Percentiles rank a stretch among this genome's conserved stretches.
phyloP scores from a whole-genome alignment of 176 grass and related monocot species.

The Stipa capillata region DNA sequence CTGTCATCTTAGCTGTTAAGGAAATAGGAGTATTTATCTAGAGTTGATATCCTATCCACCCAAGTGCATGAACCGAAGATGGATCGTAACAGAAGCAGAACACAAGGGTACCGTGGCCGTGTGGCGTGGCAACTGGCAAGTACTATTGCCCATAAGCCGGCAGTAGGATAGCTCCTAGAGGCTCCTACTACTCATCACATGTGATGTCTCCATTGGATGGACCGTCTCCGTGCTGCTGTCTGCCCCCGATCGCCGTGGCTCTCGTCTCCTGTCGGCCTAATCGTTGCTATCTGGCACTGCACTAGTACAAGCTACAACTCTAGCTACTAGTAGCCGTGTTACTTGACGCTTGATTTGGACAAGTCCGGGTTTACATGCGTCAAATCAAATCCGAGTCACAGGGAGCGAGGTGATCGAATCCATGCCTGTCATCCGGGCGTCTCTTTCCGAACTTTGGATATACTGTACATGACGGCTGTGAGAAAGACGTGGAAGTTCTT shows the following conservation, averaged over 20 bases:
- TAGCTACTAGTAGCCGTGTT: neutral
- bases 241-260: neutral
- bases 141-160: too few relatives aligned
- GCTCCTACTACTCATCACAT: too few relatives aligned
- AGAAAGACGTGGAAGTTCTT: too few relatives aligned
- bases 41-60: too few relatives aligned
- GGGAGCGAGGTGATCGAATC: too few relatives aligned
- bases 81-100: too few relatives aligned
- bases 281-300: neutral
- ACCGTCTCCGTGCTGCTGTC: neutral
- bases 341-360: neutral
- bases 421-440: too few relatives aligned
- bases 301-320: neutral
- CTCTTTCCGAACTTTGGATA: too few relatives aligned
- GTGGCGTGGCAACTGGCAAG: neutral
- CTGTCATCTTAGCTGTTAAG: too few relatives aligned
- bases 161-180: neutral
- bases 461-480: too few relatives aligned
- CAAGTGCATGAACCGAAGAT: too few relatives aligned
- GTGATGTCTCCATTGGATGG: neutral
- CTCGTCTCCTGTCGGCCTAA: neutral
- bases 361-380: neutral
- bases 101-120: neutral
- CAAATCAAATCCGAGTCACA: neutral
- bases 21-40: too few relatives aligned